These are phyloP conservation scores for Quambalaria eucalypti DNA, from an alignment of 1,284 basidiomycete species.

Conservation along the genomic window DNA sequence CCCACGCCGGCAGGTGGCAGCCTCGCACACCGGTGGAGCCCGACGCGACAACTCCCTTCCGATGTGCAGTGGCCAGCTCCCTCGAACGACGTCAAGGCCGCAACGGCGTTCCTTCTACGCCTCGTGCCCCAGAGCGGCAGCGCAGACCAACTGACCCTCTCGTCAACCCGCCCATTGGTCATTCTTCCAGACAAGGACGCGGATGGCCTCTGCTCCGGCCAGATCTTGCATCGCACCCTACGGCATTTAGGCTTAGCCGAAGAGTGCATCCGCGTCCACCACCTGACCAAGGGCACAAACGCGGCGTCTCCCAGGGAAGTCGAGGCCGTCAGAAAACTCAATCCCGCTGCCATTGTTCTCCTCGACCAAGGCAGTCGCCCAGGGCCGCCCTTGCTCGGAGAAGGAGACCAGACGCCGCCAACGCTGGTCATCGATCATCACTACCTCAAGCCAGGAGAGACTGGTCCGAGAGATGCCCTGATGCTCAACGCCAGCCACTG, in stretches of 20 bases:
- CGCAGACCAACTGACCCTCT: neutral
- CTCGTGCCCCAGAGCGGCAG: neutral
- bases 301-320: constrained; percentile 13
- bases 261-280: constrained; percentile 16
- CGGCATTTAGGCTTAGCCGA: constrained; percentile 11
- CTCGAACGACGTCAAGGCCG: constrained; percentile 5
- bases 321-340: constrained; percentile 12
- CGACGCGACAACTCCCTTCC: constrained; percentile 6
- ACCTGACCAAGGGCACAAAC: constrained; percentile 24
- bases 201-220: constrained; percentile 26
- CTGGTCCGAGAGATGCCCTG: constrained; percentile 20
- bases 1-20: no score
- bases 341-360: constrained; percentile 22
- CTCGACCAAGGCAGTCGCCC: constrained; percentile 34
- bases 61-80: constrained; percentile 21
- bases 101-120: constrained; percentile 9
- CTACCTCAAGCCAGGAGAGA: constrained; percentile 9
- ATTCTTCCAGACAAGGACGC: constrained; percentile 31
- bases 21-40: constrained; percentile 5
- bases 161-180: constrained; percentile 5
- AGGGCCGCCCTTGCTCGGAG: constrained; percentile 14
- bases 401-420: constrained; percentile 6
- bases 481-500: constrained; percentile 29
- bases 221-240: constrained; percentile 27
- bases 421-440: constrained; percentile 32